phyloP scores from a whole-genome alignment of 805 yeast species.

The Candida gorgasii region DNA sequence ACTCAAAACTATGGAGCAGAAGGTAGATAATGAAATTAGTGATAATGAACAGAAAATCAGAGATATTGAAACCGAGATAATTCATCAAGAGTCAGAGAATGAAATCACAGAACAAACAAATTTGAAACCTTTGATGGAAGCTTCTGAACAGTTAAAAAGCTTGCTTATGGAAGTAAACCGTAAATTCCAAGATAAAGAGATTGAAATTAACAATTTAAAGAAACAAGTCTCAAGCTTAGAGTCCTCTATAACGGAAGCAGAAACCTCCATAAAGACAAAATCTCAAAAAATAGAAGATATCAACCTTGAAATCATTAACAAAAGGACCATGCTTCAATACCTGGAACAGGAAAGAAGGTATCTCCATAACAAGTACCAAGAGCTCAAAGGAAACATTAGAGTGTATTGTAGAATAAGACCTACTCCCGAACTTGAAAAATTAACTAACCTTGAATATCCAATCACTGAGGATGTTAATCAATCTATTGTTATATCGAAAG shows the following conservation, averaged over 20 bases:
- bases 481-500: conserved; percentile 29
- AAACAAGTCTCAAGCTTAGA: conserved; percentile 8
- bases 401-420: conserved; percentile 80
- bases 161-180: background rate
- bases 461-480: conserved; percentile 35
- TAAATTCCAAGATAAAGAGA: conserved; percentile 11
- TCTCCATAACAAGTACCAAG: conserved; percentile 76
- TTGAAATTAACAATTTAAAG: conserved; percentile 9
- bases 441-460: conserved; percentile 19
- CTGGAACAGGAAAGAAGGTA: conserved; percentile 61
- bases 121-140: background rate
- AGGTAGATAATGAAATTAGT: background rate
- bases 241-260: background rate
- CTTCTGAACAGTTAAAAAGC: background rate
- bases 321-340: conserved; percentile 37
- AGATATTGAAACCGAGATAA: background rate
- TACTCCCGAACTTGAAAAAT: conserved; percentile 5
- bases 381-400: conserved; percentile 86
- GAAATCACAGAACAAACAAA: background rate
- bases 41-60: background rate
- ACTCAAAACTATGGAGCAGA: conserved; percentile 7
- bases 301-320: conserved; percentile 10
- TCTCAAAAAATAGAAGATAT: conserved; percentile 6
- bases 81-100: background rate
- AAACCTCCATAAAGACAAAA: conserved; percentile 10